A percentile compares a stretch with the other conserved stretches of the same genome.
Conservation (phyloP, 1,284 basidiomycete genomes). For the Pyrrhoderma lamaoense region DNA sequence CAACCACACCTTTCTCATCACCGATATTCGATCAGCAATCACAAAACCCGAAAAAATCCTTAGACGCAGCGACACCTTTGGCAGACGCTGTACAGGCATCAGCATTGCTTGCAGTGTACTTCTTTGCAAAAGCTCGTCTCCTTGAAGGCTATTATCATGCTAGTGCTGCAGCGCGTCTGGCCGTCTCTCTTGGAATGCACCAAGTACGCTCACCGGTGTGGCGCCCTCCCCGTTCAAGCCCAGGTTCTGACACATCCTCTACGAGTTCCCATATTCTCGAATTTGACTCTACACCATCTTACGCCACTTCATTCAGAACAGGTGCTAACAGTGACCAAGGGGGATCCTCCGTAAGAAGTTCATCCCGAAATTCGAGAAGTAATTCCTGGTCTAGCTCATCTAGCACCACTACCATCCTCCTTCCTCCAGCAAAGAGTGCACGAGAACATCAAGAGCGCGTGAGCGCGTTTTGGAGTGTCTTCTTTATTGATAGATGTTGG, state of each 20-base stretch:
- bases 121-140: slow-evolving; percentile 47
- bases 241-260: slow-evolving; percentile 14
- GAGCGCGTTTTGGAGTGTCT: slow-evolving; percentile 53
- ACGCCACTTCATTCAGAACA: slow-evolving; percentile 7
- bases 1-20: not conserved
- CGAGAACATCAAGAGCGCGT: slow-evolving; percentile 42
- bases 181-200: slow-evolving; percentile 47
- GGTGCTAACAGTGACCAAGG: slow-evolving; percentile 17
- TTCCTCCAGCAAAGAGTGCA: slow-evolving; percentile 33
- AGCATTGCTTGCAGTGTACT: slow-evolving; percentile 51
- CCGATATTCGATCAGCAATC: not conserved
- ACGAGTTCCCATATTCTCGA: not conserved
- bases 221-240: slow-evolving; percentile 13
- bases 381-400: not conserved
- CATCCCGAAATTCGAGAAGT: not conserved
- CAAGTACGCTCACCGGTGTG: slow-evolving; percentile 35
- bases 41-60: not conserved
- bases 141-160: slow-evolving; percentile 57
- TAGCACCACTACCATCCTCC: slow-evolving; percentile 26
- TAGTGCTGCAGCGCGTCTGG: slow-evolving; percentile 48
- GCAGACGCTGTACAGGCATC: slow-evolving; percentile 54
- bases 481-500: slow-evolving; percentile 53
- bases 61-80: slow-evolving; percentile 29
- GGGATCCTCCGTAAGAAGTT: not conserved
- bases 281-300: not conserved